Conservation (phyloP, 2,329 filamentous ascomycete genomes). For the Ophiocordyceps camponoti-rufipedis region DNA sequence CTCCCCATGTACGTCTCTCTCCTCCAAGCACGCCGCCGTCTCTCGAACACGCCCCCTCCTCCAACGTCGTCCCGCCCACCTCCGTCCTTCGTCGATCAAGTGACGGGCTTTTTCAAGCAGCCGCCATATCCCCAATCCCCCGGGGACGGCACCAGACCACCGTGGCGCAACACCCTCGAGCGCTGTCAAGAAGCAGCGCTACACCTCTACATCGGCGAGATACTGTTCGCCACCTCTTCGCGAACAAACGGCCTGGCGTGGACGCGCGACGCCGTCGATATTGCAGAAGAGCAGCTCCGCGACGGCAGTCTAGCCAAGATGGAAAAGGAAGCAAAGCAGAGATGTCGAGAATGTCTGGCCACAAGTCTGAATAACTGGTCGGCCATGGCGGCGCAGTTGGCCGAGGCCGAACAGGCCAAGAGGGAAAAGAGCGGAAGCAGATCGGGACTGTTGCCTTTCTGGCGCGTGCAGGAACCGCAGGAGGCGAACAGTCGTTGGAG, state of each 20-base stretch:
- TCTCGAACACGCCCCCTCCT: conserved; percentile 17
- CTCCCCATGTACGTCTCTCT: conserved; percentile 76
- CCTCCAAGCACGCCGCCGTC: conserved; percentile 57
- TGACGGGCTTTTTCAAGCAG: conserved; percentile 15
- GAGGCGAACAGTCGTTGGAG: conserved; percentile 28
- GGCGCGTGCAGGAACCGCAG: conserved; percentile 11
- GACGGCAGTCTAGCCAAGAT: conserved; percentile 13
- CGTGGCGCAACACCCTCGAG: conserved; percentile 44
- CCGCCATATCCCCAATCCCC: conserved; percentile 55
- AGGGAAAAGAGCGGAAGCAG: conserved; percentile 16
- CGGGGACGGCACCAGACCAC: conserved; percentile 48
- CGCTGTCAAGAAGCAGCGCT: conserved; percentile 73
- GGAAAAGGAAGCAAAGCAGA: conserved; percentile 20
- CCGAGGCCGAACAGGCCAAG: conserved; percentile 26
- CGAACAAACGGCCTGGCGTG: conserved; percentile 62
- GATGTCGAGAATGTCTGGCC: conserved; percentile 60
- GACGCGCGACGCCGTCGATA: conserved; percentile 75
- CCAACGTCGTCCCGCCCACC: conserved; percentile 2
- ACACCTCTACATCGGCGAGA: conserved; percentile 85
- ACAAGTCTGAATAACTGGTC: conserved; percentile 69
- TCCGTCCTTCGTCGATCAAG: conserved; percentile 5
- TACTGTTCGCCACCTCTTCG: conserved; percentile 50
- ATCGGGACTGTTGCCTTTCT: conserved; percentile 11
- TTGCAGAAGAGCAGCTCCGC: conserved; percentile 52
- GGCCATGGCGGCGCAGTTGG: conserved; percentile 55